A percentile compares a stretch with the other conserved stretches of the same genome.
Conservation (phyloP, 768 basidiomycete species). For the Boletus rubropictus region DNA sequence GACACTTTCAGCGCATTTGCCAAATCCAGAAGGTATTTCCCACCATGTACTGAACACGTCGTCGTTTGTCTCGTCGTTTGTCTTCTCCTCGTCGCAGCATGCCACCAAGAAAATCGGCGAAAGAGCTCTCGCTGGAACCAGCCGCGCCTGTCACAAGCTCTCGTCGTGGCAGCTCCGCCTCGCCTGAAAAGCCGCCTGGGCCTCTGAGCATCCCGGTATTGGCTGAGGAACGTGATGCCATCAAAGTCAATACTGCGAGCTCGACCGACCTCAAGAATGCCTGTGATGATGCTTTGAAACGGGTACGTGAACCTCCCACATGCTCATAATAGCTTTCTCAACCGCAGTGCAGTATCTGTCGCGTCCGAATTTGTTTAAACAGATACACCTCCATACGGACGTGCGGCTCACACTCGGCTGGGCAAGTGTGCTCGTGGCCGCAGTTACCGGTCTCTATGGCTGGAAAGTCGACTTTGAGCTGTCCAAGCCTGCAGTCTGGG, state of each 20-base stretch:
- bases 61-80: neutral
- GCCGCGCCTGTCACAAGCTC: conserved; percentile 10
- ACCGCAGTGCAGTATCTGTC: conserved; percentile 61
- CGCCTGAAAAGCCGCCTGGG: conserved; percentile 42
- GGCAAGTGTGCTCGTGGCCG: conserved; percentile 77
- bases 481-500: conserved; percentile 74
- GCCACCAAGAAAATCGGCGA: conserved; percentile 18
- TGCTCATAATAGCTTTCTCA: neutral
- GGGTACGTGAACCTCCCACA: conserved; percentile 44
- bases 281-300: conserved; percentile 85
- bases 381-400: conserved; percentile 83
- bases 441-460: conserved; percentile 77
- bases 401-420: conserved; percentile 84
- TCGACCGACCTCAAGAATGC: conserved; percentile 60
- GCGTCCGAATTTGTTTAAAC: conserved; percentile 77
- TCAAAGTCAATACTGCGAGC: conserved; percentile 59
- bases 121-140: conserved; percentile 10
- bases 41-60: conserved; percentile 25
- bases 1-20: neutral
- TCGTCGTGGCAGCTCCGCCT: conserved; percentile 26
- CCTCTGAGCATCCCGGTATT: conserved; percentile 46
- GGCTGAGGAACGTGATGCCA: conserved; percentile 43
- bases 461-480: conserved; percentile 86
- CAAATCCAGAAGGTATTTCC: conserved; percentile 9
- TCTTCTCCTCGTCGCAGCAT: conserved; percentile 9